These are phyloP conservation scores for Trypanosoma rangeli DNA, from an alignment of 208 protist genomes.

Conservation along the genomic window DNA sequence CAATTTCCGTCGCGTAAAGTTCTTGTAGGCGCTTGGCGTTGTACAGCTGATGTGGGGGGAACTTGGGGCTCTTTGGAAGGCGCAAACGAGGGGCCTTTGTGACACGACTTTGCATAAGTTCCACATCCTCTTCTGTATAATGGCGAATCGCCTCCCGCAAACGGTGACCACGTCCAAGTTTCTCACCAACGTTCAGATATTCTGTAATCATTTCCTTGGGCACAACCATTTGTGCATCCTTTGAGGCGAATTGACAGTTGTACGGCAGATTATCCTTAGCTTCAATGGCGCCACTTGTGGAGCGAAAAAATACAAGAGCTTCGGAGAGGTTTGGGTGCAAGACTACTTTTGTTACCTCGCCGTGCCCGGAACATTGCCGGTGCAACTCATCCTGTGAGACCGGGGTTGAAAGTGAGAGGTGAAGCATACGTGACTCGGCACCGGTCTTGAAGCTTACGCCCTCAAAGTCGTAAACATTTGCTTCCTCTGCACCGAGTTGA, in stretches of 20 bases:
- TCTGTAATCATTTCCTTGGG: constrained; percentile 79
- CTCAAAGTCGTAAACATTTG: constrained; percentile 96
- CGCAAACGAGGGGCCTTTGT: constrained; percentile 64
- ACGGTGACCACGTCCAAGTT: constrained; percentile 86
- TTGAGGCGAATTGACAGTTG: constrained; percentile 53
- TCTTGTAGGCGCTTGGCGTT: constrained; percentile 80
- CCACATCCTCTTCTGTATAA: constrained; percentile 72
- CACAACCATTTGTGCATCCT: constrained; percentile 74
- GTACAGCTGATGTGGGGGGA: constrained; percentile 77
- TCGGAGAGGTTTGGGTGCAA: constrained; percentile 85
- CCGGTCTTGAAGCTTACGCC: constrained; percentile 90
- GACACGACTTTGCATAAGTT: constrained; percentile 46
- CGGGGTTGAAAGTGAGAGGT: constrained; percentile 50
- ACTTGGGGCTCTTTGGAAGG: constrained; percentile 68
- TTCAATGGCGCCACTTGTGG: constrained; percentile 73
- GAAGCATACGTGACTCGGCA: constrained; percentile 71
- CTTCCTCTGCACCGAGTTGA: constrained; percentile 88
- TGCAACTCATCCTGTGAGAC: constrained; percentile 72
- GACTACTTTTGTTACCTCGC: constrained; percentile 70
- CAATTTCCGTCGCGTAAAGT: constrained; percentile 80
- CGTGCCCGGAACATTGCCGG: constrained; percentile 62
- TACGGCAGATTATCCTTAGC: constrained; percentile 75
- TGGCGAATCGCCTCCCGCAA: constrained; percentile 56
- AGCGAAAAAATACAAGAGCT: constrained; percentile 84
- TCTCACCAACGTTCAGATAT: constrained; percentile 63